These are phyloP conservation scores for Sistotremastrum suecicum DNA, from an alignment of 768 basidiomycete species.

Conservation along the genomic window DNA sequence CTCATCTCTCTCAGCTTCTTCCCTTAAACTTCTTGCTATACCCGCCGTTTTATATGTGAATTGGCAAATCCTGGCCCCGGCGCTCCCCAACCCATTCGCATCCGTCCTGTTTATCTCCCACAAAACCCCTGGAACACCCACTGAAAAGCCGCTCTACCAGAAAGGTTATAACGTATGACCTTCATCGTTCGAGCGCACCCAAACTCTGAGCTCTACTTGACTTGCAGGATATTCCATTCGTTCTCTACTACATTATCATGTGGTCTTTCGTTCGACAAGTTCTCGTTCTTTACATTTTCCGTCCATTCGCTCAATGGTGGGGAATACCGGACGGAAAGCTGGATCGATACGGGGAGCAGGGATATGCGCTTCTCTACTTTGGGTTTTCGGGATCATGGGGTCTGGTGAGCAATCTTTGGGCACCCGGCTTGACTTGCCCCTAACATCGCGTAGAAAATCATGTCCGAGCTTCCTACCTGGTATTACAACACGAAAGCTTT, in stretches of 20 bases:
- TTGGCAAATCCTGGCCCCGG: slow-evolving; percentile 41
- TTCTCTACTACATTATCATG: slow-evolving; percentile 73
- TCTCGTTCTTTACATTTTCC: slow-evolving; percentile 47
- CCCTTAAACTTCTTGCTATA: slow-evolving; percentile 51
- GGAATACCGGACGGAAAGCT: slow-evolving; percentile 63
- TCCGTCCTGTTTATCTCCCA: slow-evolving; percentile 61
- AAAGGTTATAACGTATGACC: slow-evolving; percentile 38
- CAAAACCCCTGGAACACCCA: slow-evolving; percentile 33
- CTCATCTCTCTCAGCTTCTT: slow-evolving; percentile 28
- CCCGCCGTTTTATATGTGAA: slow-evolving; percentile 48
- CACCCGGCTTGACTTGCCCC: not conserved
- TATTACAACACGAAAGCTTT: slow-evolving; percentile 78
- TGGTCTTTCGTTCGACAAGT: slow-evolving; percentile 81
- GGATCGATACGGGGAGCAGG: slow-evolving; percentile 82
- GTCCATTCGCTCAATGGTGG: slow-evolving; percentile 53
- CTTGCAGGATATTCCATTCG: slow-evolving; percentile 55
- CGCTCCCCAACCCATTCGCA: slow-evolving; percentile 56
- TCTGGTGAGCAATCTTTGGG: slow-evolving; percentile 37
- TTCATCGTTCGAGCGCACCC: not conserved
- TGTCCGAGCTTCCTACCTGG: slow-evolving; percentile 67
- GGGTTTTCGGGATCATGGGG: slow-evolving; percentile 58
- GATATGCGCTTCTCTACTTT: slow-evolving; percentile 79
- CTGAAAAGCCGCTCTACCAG: slow-evolving; percentile 44
- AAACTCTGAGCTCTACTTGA: no score
- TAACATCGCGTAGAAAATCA: slow-evolving; percentile 45